Conservation (phyloP, 1,284 basidiomycete species). For the Lentinus polychrous region DNA sequence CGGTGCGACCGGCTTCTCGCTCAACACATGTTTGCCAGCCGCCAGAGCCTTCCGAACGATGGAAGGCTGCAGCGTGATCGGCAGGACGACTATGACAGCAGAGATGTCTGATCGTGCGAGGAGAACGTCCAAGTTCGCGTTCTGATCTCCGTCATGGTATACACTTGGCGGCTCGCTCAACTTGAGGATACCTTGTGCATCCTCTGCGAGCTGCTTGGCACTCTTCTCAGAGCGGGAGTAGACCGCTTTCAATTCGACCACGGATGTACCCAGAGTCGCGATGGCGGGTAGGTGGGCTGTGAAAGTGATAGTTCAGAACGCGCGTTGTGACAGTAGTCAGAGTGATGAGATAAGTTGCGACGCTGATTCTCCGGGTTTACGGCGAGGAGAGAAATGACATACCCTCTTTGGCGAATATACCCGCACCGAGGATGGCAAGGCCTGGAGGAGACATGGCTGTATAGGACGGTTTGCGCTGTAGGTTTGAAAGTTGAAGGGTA, state of each 20-base stretch:
- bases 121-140: conserved; percentile 53
- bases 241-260: conserved; percentile 54
- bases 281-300: conserved; percentile 72
- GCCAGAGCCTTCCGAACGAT: conserved; percentile 55
- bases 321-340: background rate
- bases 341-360: background rate
- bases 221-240: conserved; percentile 75
- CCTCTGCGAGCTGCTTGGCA: conserved; percentile 42
- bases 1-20: conserved; percentile 80
- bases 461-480: background rate
- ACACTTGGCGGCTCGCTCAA: conserved; percentile 37
- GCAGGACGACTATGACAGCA: conserved; percentile 71
- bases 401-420: conserved; percentile 71
- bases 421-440: conserved; percentile 65
- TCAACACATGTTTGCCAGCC: conserved; percentile 81
- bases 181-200: conserved; percentile 36
- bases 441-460: conserved; percentile 20
- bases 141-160: conserved; percentile 47
- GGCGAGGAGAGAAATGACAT: conserved; percentile 18
- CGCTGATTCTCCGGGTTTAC: conserved; percentile 29
- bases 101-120: conserved; percentile 60
- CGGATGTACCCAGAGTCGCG: conserved; percentile 36
- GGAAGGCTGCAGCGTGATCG: conserved; percentile 68
- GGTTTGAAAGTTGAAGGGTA: background rate
- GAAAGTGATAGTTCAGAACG: conserved; percentile 10